Evolutionary conservation across 1,284 basidiomycete species (phyloP), one percentile per base, ranked within the genome.

Genomic region (Austroboletus rostrupii): DNA sequence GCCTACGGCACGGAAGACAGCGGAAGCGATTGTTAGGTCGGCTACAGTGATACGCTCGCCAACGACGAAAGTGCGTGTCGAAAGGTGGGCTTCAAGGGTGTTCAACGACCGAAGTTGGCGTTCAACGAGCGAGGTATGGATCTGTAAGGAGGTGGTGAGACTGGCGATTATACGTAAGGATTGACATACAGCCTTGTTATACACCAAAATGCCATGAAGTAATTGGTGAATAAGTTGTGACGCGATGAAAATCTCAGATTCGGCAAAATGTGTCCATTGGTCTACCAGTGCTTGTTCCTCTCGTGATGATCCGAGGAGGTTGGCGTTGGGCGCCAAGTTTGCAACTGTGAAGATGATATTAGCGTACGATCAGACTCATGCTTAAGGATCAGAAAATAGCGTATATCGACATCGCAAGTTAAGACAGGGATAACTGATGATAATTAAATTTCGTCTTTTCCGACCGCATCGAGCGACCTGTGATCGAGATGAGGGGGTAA

Each of bases 21-120:
- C 59, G 38, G 76, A 69, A 39, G 87, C 91, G 57, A 92, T 59
- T 60, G 74, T 71, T 70, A 98, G 72, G 67, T 99, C 96, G 58
- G 94, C 96, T 47, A 96, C 79, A 53, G 94, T 92, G 77, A 98
- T 86, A 62, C 95, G 91, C 70, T 98, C 92, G 62, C 87, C 87
- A 50, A 94, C 93, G 62, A 97, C 80, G 83, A 87, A 98, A 48
- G 96, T 99, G 65, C 82, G 83, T 55, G 81, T 77, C 52, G 79
- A 70, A 64, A 98, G 83, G 73, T 90, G 78, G 45, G 75, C 70
- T 65, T 98, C 82, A 56, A 98, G 77, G 58, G 80, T 82, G 48
- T 72, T 73, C 46, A 92, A 75, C 23, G 78, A 69, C 52, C 79
- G 81, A 38, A 70, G 59, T 56, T 80, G 73, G 43, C 75, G 76